Conservation (phyloP, 2,329 filamentous ascomycete genomes). For the Westerdykella ornata region DNA sequence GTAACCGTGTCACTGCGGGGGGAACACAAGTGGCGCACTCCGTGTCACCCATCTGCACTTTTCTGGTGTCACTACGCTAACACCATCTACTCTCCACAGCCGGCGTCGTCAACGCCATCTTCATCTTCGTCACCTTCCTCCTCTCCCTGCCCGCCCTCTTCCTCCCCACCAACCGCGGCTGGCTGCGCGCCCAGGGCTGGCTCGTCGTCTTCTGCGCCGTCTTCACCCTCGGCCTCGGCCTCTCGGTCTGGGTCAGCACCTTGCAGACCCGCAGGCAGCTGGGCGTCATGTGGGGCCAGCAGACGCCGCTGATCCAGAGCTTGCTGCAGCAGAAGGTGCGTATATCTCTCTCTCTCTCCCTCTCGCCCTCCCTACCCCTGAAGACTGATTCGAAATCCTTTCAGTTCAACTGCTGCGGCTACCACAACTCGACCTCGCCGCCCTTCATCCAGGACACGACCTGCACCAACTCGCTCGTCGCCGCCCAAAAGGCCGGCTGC, state of each 20-base stretch:
- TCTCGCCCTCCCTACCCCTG: neutral
- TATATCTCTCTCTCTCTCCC: neutral
- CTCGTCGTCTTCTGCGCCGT: conserved; percentile 60
- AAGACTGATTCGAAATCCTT: too few species aligned
- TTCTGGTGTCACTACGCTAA: conserved; percentile 13
- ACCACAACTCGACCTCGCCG: conserved; percentile 63
- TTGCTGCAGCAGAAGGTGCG: conserved; percentile 64
- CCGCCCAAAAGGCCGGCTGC: conserved; percentile 64
- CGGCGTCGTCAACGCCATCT: conserved; percentile 63
- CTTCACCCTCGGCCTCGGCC: conserved; percentile 55
- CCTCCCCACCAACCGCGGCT: conserved; percentile 57
- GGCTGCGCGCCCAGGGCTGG: conserved; percentile 64
- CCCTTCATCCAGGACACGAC: conserved; percentile 63
- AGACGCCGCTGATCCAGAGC: conserved; percentile 54
- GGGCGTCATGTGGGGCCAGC: conserved; percentile 52
- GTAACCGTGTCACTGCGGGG: conserved; percentile 1
- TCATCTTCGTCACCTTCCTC: conserved; percentile 65
- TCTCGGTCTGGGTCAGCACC: conserved; percentile 63
- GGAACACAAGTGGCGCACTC: conserved; percentile 11
- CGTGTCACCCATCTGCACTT: conserved; percentile 2
- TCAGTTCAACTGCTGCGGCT: conserved; percentile 76
- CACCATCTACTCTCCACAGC: conserved; percentile 37
- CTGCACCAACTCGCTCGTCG: conserved; percentile 64
- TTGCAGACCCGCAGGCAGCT: conserved; percentile 61
- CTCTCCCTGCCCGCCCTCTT: conserved; percentile 65